Percentiles rank a stretch among this genome's conserved stretches.
Conservation (phyloP, 768 basidiomycete genomes). For the Boletus vermiculosoides region DNA sequence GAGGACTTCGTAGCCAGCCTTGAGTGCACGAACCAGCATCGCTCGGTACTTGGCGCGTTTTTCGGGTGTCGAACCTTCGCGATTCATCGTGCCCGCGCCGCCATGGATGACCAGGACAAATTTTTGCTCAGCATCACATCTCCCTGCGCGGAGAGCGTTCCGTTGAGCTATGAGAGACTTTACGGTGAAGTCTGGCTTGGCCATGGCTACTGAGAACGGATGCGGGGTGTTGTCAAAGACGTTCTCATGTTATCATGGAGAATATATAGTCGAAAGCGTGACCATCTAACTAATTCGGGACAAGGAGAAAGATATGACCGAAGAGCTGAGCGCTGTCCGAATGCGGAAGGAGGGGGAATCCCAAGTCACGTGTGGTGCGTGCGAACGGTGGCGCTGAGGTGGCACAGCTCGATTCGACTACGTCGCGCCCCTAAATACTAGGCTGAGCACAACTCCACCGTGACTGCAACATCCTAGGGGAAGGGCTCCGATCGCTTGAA, state of each 20-base stretch:
- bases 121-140: slow-evolving; percentile 11
- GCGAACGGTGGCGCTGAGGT: no score
- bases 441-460: no score
- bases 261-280: neutral
- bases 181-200: neutral
- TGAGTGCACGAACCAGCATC: slow-evolving; percentile 52
- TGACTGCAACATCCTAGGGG: no score
- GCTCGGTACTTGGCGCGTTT: slow-evolving; percentile 57
- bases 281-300: neutral
- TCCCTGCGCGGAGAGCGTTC: slow-evolving; percentile 7
- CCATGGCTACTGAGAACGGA: slow-evolving; percentile 4
- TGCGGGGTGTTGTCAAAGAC: neutral
- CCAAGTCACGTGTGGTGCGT: no score
- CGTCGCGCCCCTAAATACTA: no score
- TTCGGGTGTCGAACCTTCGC: slow-evolving; percentile 55
- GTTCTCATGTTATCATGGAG: slow-evolving; percentile 1
- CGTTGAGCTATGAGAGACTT: neutral
- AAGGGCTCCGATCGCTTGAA: no score
- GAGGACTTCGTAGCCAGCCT: slow-evolving; percentile 63
- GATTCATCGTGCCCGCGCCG: slow-evolving; percentile 72
- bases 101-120: slow-evolving; percentile 71
- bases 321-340: no score
- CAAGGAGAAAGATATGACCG: neutral
- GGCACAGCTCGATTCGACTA: no score
- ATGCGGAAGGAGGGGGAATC: no score